Evolutionary conservation across 352 stramenopile genomes (phyloP).

Genomic region (Phytophthora syringae): DNA sequence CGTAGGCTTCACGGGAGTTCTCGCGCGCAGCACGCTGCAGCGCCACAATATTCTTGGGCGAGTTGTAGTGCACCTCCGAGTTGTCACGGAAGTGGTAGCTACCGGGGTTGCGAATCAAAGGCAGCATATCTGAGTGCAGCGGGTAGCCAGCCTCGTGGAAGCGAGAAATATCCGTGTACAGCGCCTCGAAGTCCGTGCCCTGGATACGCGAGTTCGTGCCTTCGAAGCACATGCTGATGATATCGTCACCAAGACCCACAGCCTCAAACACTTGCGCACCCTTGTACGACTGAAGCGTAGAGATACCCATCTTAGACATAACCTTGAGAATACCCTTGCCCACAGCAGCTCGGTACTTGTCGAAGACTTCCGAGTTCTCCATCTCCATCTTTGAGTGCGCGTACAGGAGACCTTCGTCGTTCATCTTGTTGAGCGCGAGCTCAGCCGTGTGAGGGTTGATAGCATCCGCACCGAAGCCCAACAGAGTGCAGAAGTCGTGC

Average conservation of each 20-base stretch:
- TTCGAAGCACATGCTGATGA: conserved; percentile 91
- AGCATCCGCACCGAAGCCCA: conserved; percentile 95
- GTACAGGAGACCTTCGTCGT: conserved; percentile 89
- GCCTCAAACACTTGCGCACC: conserved; percentile 97
- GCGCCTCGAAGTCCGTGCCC: conserved; percentile 93
- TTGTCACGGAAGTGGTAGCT: conserved; percentile 96
- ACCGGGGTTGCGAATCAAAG: conserved; percentile 94
- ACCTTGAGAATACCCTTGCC: conserved; percentile 80
- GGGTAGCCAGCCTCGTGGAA: conserved; percentile 94
- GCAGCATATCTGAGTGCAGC: conserved; percentile 67
- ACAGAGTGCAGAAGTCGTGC: conserved; percentile 94
- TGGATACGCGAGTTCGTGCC: conserved; percentile 92
- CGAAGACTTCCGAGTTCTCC: conserved; percentile 64
- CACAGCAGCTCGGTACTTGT: conserved; percentile 71
- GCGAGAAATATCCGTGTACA: conserved; percentile 95
- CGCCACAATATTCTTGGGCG: conserved; percentile 94
- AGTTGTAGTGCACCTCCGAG: conserved; percentile 97
- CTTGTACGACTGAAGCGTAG: conserved; percentile 94
- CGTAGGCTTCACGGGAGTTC: conserved; percentile 94
- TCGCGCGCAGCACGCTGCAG: conserved; percentile 93
- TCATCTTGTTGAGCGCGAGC: conserved; percentile 96
- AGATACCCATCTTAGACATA: conserved; percentile 97
- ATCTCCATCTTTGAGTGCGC: conserved; percentile 64
- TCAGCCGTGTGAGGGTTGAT: conserved; percentile 97
- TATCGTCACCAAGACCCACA: conserved; percentile 92